A percentile compares a stretch with the other conserved stretches of the same genome.
These are phyloP conservation scores for Gillenia trifoliata DNA, from an alignment of 306 rosid species.

Conservation along the genomic window DNA sequence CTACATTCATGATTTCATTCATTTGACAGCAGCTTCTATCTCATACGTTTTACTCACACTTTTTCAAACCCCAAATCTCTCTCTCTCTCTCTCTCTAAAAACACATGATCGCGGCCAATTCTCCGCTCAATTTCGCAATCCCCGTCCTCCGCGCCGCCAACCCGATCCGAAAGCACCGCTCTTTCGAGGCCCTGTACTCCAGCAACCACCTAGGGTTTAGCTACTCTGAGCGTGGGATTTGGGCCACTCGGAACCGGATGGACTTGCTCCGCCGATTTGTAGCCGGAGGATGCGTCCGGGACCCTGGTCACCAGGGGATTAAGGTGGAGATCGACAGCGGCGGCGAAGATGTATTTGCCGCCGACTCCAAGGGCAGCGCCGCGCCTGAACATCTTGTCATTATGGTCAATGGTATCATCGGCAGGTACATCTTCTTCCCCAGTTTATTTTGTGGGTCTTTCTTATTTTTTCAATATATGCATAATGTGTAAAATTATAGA, in stretches of 20 bases:
- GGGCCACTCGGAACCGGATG: constrained; percentile 24
- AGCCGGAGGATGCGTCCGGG: constrained; percentile 31
- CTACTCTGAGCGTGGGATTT: constrained; percentile 17
- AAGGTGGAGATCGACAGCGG: constrained; percentile 35
- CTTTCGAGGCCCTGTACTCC: constrained; percentile 8
- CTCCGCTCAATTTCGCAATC: constrained; percentile 22
- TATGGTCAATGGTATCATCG: constrained; percentile 86
- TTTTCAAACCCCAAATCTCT: not conserved
- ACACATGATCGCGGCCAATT: constrained; percentile 35
- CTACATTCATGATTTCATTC: not conserved
- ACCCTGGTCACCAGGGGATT: constrained; percentile 11
- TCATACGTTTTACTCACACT: not conserved
- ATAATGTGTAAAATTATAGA: not conserved
- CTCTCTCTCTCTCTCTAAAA: not conserved
- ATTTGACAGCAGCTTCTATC: not conserved
- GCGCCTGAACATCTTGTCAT: constrained; percentile 62
- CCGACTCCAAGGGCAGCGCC: constrained; percentile 19
- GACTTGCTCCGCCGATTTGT: constrained; percentile 28
- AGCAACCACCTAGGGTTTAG: constrained; percentile 15
- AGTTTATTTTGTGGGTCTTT: not conserved
- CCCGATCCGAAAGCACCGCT: not conserved
- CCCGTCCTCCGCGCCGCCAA: constrained; percentile 16
- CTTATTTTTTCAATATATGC: not conserved
- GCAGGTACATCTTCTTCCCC: constrained; percentile 42
- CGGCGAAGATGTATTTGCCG: constrained; percentile 35